A percentile compares a stretch with the other conserved stretches of the same genome.
phyloP scores from a whole-genome alignment of 164 flowering plant genomes.

The Chimonanthus praecox region DNA sequence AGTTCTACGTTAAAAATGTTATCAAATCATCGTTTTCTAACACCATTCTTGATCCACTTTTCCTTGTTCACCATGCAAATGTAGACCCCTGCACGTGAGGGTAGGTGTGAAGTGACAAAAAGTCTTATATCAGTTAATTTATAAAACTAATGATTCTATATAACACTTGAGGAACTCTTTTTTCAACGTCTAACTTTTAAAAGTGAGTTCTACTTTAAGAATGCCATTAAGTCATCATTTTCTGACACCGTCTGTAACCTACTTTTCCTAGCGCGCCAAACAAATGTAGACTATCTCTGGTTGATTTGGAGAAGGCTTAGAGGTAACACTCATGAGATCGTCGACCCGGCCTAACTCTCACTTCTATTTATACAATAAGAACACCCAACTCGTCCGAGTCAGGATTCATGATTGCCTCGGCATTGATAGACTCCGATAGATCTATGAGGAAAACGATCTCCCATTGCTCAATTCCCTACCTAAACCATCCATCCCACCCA shows the following conservation, averaged over 20 bases:
- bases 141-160: no score
- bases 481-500: conserved; percentile 21
- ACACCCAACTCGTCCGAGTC: conserved; percentile 16
- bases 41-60: no score
- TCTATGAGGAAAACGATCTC: conserved; percentile 12
- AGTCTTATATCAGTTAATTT: no score
- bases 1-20: no score
- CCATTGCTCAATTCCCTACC: conserved; percentile 26
- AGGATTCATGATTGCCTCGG: conserved; percentile 17
- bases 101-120: no score
- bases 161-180: no score
- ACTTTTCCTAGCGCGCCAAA: conserved; percentile 21
- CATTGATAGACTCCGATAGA: conserved; percentile 19
- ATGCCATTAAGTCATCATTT: neutral
- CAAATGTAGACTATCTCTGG: conserved; percentile 27
- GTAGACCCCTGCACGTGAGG: no score
- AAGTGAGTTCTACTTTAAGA: no score
- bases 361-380: conserved; percentile 25
- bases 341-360: conserved; percentile 20
- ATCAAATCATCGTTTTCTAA: no score
- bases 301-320: conserved; percentile 14
- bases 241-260: conserved; percentile 22
- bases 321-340: conserved; percentile 5
- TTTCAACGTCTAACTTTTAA: no score
- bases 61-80: no score